Conservation (phyloP, 108 stramenopile species). For the Skeletonema costatum region DNA sequence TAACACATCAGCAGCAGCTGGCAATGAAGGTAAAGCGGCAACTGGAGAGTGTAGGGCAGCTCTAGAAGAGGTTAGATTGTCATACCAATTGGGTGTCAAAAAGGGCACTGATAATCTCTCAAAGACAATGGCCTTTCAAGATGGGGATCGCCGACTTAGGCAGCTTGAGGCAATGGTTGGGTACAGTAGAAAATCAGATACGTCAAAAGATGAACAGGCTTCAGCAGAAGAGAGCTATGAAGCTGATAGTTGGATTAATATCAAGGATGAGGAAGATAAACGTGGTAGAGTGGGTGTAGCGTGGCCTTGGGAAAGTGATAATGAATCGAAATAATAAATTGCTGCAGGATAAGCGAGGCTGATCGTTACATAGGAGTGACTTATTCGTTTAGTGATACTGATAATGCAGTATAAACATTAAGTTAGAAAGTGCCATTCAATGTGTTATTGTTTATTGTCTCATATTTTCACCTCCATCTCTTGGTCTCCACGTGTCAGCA, state of each 20-base stretch:
- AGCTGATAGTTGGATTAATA: slow-evolving; percentile 77
- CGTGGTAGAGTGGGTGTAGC: slow-evolving; percentile 75
- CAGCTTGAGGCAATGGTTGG: slow-evolving; percentile 65
- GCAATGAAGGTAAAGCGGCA: background rate
- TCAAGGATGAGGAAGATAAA: slow-evolving; percentile 68
- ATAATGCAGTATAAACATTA: too few relatives aligned
- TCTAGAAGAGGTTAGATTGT: slow-evolving; percentile 42
- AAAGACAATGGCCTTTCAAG: slow-evolving; percentile 51
- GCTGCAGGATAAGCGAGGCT: background rate
- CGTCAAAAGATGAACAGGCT: slow-evolving; percentile 4
- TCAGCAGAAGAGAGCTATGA: slow-evolving; percentile 32
- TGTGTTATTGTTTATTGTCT: slow-evolving; percentile 46
- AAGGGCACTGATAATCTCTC: slow-evolving; percentile 55
- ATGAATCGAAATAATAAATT: background rate
- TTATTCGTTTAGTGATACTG: too few relatives aligned
- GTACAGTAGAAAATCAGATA: slow-evolving; percentile 2
- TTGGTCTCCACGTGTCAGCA: slow-evolving; percentile 81
- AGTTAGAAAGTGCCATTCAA: background rate
- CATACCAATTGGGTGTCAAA: slow-evolving; percentile 33
- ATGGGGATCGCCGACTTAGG: slow-evolving; percentile 63
- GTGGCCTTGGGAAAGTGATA: slow-evolving; percentile 71
- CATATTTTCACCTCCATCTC: slow-evolving; percentile 79
- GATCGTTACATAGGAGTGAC: background rate
- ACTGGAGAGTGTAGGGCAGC: slow-evolving; percentile 58
- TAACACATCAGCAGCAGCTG: background rate